Evolutionary conservation across 2,329 filamentous ascomycete species (phyloP), one percentile per base, ranked within the genome.

Genomic region (Fusarium goolgardi): DNA sequence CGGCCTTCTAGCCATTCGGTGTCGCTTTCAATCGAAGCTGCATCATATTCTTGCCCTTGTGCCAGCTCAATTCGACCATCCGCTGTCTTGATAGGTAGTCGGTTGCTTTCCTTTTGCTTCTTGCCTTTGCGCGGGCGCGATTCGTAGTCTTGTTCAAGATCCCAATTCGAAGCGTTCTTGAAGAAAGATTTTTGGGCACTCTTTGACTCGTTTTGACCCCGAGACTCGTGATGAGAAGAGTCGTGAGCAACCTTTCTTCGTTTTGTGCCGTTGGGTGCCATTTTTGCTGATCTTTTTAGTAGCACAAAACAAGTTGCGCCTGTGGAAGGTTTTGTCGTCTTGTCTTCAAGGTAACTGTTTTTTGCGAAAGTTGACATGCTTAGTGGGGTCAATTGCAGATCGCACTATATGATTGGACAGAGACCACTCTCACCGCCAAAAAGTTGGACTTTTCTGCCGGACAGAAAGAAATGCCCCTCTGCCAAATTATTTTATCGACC

Each of bases 111-210:
- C 65, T 84, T 85, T 72, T 89, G 87, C 77, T 93, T 92, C 78
- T 91, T 93, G 75, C 88, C 90, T 78, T 96, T 96, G 72, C 92
- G 86, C 46, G 91, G 89, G 71, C 89, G 88, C 64, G 87, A 87
- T 79, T 97, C 94, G 83, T 97, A 98, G 78, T 93, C 91, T 76
- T 97, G 91, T 81, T 97, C 96, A 49, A 97, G 85, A 75, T 97
- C 89, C 94, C 95, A 98, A 79, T 89, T 90, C 61, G 92, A 85
- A 8, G 91, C 93, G 74, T 88, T 90, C 73, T 88, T 87, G 81
- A 92, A 86, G 78, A 94, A 94, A 55, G 86, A 85, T 70, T 86
- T 86, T 59, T 87, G 84, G n/a, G 83, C 78, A 55, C 80, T 83
- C 62, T 75, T 78, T 5, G 76, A 77, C 9, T 74, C 73, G 29